Evolutionary conservation across 225 moss, liverwort and hornwort species (phyloP), one percentile per base, ranked within the genome.

Genomic region (Bryoerythrophyllum caledonicum): DNA sequence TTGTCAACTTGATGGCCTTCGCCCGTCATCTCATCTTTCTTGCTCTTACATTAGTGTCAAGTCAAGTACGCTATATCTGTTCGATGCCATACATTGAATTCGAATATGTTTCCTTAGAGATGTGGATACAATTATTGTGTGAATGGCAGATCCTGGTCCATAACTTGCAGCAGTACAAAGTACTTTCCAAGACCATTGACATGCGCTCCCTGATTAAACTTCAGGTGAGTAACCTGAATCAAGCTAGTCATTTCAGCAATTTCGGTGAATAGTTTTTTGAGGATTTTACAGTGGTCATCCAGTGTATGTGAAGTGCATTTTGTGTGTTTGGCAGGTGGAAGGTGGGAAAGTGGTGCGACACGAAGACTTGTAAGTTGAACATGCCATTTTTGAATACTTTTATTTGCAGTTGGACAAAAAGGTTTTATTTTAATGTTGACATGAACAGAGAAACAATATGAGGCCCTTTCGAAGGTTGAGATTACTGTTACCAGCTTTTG

Each of bases 141-240:
- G 14, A 48, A 9, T 38, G 59, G 35, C 85, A 97, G 96, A 92
- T 97, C n/a, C 84, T 86, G 26, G 81, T 97, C 23, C 87, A 88
- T 44, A 97, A 90, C 76, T 48, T 80, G 63, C 96, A 97, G 76
- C 94, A 91, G 48, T 97, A 97, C 79, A 91, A 85, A 79, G 16
- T 97, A 34, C 68, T 82, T 27, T 88, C 90, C 19, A 90, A 89
- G 73, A 75, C 77, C 14, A 90, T 97, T 20, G 88, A 90, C 71
- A 83, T 97, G 91, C 88, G 74, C 54, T 92, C 94, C 52, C 92
- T 97, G 35, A 91, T 97, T 70, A 94, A 92, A 79, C 80, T 97
- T 21, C 80, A 87, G 90, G 96, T 94, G 21, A 27, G 78, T 53
- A 38, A 19, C 1, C 0, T 61, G 54, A 54, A 55, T 26, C 21